A percentile compares a stretch with the other conserved stretches of the same genome.
These are phyloP conservation scores for Candida sp. DNA, from an alignment of 1,139 yeast species.

Conservation along the genomic window DNA sequence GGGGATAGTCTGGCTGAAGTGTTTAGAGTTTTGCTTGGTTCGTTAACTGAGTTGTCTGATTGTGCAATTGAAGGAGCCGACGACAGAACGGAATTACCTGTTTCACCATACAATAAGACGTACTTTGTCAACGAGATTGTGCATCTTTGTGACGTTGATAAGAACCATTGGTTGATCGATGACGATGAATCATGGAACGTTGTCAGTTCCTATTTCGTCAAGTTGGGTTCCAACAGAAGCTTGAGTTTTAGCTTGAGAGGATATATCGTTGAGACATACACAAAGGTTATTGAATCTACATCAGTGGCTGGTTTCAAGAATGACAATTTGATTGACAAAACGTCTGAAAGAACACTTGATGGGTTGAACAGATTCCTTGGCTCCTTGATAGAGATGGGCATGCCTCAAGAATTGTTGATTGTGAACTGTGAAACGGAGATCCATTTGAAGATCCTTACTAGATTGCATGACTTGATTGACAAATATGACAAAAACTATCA, in stretches of 20 bases:
- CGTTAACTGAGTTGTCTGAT: slow-evolving; percentile 49
- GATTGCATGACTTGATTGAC: slow-evolving; percentile 73
- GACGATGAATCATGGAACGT: slow-evolving; percentile 48
- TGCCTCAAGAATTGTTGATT: slow-evolving; percentile 44
- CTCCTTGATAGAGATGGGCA: slow-evolving; percentile 37
- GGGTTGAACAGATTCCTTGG: slow-evolving; percentile 38
- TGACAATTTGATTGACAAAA: slow-evolving; percentile 19
- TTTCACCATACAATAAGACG: slow-evolving; percentile 47
- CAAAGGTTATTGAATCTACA: slow-evolving; percentile 48
- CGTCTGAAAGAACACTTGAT: slow-evolving; percentile 41
- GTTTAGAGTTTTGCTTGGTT: slow-evolving; percentile 47
- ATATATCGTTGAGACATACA: slow-evolving; percentile 52
- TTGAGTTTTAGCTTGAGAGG: slow-evolving; percentile 48
- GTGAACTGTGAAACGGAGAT: slow-evolving; percentile 68
- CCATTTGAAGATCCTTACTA: slow-evolving; percentile 61
- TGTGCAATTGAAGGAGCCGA: slow-evolving; percentile 18
- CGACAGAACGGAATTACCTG: slow-evolving; percentile 10
- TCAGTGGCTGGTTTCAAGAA: slow-evolving; percentile 51
- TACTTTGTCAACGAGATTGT: slow-evolving; percentile 42
- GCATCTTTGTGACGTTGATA: slow-evolving; percentile 54
- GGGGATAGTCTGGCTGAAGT: slow-evolving; percentile 54
- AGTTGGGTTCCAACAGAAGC: slow-evolving; percentile 37
- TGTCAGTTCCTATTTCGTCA: slow-evolving; percentile 48
- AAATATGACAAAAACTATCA: slow-evolving; percentile 61
- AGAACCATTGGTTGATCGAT: slow-evolving; percentile 49